These are phyloP conservation scores for Prototheca stagnorum DNA, from an alignment of 163 green algal species.

Conservation along the genomic window DNA sequence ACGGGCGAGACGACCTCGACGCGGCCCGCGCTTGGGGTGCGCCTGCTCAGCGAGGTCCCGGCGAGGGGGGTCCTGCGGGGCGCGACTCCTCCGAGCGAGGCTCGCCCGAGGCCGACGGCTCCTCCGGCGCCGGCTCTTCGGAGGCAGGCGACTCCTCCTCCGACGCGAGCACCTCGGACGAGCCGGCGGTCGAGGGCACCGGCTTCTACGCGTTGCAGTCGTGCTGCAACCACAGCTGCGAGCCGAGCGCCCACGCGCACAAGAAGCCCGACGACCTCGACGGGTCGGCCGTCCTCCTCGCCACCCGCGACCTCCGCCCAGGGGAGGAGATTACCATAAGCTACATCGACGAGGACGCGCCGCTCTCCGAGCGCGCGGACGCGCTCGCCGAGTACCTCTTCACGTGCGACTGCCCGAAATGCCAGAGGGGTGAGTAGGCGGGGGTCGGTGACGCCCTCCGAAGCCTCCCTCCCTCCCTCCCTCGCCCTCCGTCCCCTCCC, in stretches of 20 bases:
- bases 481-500: too few relatives aligned
- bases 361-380: slow-evolving; percentile 25
- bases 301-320: slow-evolving; percentile 25
- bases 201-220: slow-evolving; percentile 65
- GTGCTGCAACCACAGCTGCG: slow-evolving; percentile 79
- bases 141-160: too few relatives aligned
- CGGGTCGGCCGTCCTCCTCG: slow-evolving; percentile 31
- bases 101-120: too few relatives aligned
- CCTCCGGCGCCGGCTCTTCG: too few relatives aligned
- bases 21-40: background rate
- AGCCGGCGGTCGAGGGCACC: slow-evolving; percentile 30
- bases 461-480: too few relatives aligned
- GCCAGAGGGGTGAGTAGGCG: too few relatives aligned
- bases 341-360: slow-evolving; percentile 57
- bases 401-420: slow-evolving; percentile 49
- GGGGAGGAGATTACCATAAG: slow-evolving; percentile 67
- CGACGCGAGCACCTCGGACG: background rate
- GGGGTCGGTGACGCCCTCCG: too few relatives aligned
- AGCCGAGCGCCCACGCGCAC: slow-evolving; percentile 40
- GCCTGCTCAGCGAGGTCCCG: background rate
- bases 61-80: background rate
- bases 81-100: too few relatives aligned
- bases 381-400: slow-evolving; percentile 72
- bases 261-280: slow-evolving; percentile 18
- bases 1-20: background rate